Evolutionary conservation across 352 stramenopile species (phyloP).

Genomic region (Paralagenidium karlingii): DNA sequence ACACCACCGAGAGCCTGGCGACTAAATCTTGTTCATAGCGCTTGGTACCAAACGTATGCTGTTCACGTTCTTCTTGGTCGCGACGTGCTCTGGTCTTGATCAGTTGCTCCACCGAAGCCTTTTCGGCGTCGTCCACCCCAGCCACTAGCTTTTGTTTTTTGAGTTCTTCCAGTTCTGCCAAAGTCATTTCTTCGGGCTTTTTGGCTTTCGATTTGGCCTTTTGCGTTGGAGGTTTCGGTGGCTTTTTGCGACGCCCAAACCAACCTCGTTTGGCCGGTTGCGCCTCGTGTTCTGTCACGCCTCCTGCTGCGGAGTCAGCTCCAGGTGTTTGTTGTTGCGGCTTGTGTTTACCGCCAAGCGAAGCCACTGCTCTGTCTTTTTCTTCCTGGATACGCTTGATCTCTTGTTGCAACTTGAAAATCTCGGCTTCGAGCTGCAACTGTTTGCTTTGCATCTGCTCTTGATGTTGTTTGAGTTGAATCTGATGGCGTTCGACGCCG

Average conservation of each 20-base stretch:
- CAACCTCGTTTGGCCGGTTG: too few species aligned
- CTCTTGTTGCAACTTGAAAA: slow-evolving; percentile 52
- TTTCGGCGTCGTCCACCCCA: too few species aligned
- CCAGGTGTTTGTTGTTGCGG: slow-evolving; percentile 1
- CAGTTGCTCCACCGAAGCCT: too few species aligned
- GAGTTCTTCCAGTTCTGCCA: too few species aligned
- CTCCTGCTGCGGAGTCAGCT: too few species aligned
- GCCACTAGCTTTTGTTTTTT: too few species aligned
- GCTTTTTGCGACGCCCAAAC: too few species aligned
- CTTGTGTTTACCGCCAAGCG: background rate
- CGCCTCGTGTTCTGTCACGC: too few species aligned
- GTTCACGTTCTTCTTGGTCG: slow-evolving; percentile 22
- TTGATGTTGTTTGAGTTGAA: slow-evolving; percentile 34
- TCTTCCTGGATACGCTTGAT: slow-evolving; percentile 25
- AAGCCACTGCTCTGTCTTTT: too few species aligned
- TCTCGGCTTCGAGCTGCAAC: slow-evolving; percentile 45
- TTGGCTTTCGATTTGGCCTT: too few species aligned
- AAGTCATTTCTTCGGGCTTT: too few species aligned
- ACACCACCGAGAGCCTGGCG: slow-evolving; percentile 27
- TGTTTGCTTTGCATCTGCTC: slow-evolving; percentile 36
- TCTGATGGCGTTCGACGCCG: slow-evolving; percentile 37
- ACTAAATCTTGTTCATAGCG: slow-evolving; percentile 36
- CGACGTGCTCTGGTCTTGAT: slow-evolving; percentile 16
- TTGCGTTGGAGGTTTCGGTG: too few species aligned
- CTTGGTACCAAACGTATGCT: slow-evolving; percentile 20